Base-by-base conservation (phyloP, 2,329 filamentous ascomycete species). In the Arthrobotrys musiformis region DNA sequence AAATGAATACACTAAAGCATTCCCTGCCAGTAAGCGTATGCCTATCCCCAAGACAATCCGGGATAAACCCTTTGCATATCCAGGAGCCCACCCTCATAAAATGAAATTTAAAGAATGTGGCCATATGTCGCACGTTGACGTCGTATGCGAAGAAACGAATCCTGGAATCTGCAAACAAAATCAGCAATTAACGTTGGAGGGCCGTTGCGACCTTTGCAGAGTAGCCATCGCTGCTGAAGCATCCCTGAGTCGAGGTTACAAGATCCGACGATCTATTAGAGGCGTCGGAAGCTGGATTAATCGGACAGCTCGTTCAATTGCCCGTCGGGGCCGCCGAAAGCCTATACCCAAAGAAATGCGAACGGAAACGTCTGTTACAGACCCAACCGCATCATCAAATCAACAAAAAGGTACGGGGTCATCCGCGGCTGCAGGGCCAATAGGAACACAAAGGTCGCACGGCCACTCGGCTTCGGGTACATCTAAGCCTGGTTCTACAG, bases 101-200 rank as follows among this genome's bases (percentile, higher is more conserved):
- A 77, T 77, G 60, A 17, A 17, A 5, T 70, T 40, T 33, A 61
- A 22, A 6, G 48, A 11, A 46, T 77, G 73, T 22, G 13, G 24
- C 2, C 73, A 77, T 19, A 13, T 24, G 5, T 52, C 66, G 5
- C 13, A 37, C 0, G 30, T 24, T 13, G 54, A 60, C 11, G 58
- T 62, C 19, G 72, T 70, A 48, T 77, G 73, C 42, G 73, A 70
- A 35, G 73, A 77, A 24, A 61, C 50, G 1, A 40, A 62, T 4
- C 24, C 7, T 1, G 9, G 17, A 7, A 35, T 11, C 4, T 77
- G 73, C 19, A 26, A 2, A 24, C 70, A 70, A 19, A 61, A 61
- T 40, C 28, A 17, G 22, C 13, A 42, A 13, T 13, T 70, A 24
- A 37, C 3, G 4, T 22, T 56, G 11, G 4, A 13, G 0, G 72